Conservation (phyloP, 2,329 filamentous ascomycete species). For the Trichoderma sp. region DNA sequence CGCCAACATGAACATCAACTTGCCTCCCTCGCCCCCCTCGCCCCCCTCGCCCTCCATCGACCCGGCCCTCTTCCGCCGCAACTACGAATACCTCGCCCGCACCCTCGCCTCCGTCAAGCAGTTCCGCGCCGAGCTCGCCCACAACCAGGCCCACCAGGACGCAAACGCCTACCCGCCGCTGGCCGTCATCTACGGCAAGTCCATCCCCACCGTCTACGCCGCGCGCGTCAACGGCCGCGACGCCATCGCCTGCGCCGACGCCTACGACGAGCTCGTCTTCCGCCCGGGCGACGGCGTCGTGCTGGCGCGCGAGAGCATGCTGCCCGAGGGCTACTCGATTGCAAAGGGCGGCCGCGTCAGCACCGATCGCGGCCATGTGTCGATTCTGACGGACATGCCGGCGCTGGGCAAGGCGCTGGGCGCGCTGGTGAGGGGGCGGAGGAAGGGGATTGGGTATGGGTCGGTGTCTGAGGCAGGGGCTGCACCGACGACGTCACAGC, state of each 20-base stretch:
- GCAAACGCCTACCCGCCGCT: constrained; percentile 80
- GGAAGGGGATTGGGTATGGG: constrained; percentile 66
- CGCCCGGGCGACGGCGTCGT: constrained; percentile 88
- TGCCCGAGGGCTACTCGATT: constrained; percentile 75
- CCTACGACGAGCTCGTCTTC: constrained; percentile 85
- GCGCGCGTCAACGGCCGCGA: constrained; percentile 73
- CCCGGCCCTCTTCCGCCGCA: constrained; percentile 37
- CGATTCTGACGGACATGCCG: constrained; percentile 79
- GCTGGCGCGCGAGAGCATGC: constrained; percentile 80
- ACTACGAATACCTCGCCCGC: constrained; percentile 68
- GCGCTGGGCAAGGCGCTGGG: constrained; percentile 74
- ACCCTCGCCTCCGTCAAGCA: constrained; percentile 69
- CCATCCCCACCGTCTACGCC: constrained; percentile 80
- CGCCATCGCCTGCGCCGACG: constrained; percentile 72
- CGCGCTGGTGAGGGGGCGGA: constrained; percentile 66
- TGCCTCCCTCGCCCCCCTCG: too few relatives aligned
- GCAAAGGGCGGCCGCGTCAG: constrained; percentile 74
- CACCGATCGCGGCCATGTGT: constrained; percentile 84
- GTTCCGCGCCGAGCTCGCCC: constrained; percentile 76
- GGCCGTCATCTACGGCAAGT: constrained; percentile 83
- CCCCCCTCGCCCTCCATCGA: constrained; percentile 26
- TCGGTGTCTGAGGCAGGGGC: background rate
- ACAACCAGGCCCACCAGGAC: constrained; percentile 58
- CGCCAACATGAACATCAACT: constrained; percentile 25
- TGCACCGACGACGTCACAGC: background rate